phyloP scores from a whole-genome alignment of 2,329 filamentous ascomycete species.

The Trichoderma pleuroti region DNA sequence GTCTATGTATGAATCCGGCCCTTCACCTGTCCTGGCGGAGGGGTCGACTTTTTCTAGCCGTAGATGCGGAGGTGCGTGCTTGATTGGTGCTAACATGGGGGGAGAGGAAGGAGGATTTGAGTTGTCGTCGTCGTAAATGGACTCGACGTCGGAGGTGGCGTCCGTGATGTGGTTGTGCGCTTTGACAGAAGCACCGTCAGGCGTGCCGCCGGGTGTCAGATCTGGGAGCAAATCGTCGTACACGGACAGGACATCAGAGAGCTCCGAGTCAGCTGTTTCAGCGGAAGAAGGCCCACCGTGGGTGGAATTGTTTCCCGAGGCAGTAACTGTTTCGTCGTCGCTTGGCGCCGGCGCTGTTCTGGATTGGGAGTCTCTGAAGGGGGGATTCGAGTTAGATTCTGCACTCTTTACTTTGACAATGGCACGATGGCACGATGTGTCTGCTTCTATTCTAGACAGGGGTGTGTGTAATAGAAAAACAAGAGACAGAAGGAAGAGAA shows the following conservation, averaged over 20 bases:
- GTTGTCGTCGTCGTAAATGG: constrained; percentile 32
- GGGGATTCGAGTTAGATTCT: neutral
- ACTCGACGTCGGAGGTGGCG: constrained; percentile 23
- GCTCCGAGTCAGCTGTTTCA: constrained; percentile 34
- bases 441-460: neutral
- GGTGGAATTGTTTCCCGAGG: constrained; percentile 14
- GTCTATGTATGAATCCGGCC: constrained; percentile 24
- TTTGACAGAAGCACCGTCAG: constrained; percentile 28
- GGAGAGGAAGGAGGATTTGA: constrained; percentile 40
- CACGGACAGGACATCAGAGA: constrained; percentile 42
- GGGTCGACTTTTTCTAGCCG: constrained; percentile 44
- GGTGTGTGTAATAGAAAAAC: neutral
- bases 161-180: constrained; percentile 31
- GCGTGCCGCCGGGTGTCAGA: constrained; percentile 26
- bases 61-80: constrained; percentile 51
- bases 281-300: neutral
- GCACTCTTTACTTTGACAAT: neutral
- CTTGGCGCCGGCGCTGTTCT: constrained; percentile 3
- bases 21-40: constrained; percentile 28
- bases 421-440: neutral
- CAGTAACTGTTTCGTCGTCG: constrained; percentile 15
- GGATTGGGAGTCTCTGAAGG: neutral
- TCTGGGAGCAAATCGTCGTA: constrained; percentile 43
- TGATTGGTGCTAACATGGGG: constrained; percentile 46
- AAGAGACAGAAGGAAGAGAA: neutral